Evolutionary conservation across 2,329 filamentous ascomycete species (phyloP).

Genomic region (Septoria petroselini): DNA sequence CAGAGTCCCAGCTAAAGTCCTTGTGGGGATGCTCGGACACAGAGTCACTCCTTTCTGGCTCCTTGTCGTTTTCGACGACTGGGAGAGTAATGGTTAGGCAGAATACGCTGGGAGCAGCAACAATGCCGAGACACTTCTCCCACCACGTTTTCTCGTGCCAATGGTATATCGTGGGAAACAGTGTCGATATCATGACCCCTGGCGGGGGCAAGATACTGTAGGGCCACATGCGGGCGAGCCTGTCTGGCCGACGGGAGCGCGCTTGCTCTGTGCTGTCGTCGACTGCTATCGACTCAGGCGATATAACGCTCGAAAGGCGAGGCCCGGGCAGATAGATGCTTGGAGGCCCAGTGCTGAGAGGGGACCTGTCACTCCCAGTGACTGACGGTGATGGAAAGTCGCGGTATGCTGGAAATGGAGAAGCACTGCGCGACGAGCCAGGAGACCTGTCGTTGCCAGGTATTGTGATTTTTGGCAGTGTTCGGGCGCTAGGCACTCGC

Average conservation of each 20-base stretch:
- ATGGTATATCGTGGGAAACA: slow-evolving; percentile 82
- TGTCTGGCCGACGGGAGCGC: slow-evolving; percentile 25
- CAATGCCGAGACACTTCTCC: slow-evolving; percentile 75
- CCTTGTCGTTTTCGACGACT: slow-evolving; percentile 70
- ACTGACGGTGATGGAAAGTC: slow-evolving; percentile 47
- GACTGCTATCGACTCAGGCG: slow-evolving; percentile 39
- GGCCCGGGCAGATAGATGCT: slow-evolving; percentile 56
- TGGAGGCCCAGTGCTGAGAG: slow-evolving; percentile 40
- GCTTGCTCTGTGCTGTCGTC: slow-evolving; percentile 30
- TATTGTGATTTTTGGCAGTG: slow-evolving; percentile 44
- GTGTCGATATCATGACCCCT: slow-evolving; percentile 64
- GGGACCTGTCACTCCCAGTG: slow-evolving; percentile 35
- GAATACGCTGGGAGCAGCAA: slow-evolving; percentile 88
- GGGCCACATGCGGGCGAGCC: slow-evolving; percentile 71
- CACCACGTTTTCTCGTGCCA: slow-evolving; percentile 82
- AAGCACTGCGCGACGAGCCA: slow-evolving; percentile 44
- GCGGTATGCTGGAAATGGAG: slow-evolving; percentile 66
- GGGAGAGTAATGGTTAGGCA: slow-evolving; percentile 85
- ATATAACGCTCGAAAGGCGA: slow-evolving; percentile 16
- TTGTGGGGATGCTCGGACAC: slow-evolving; percentile 13
- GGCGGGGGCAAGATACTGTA: slow-evolving; percentile 70
- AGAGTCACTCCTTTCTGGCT: slow-evolving; percentile 26
- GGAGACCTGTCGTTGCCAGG: slow-evolving; percentile 35
- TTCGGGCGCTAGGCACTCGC: slow-evolving; percentile 34
- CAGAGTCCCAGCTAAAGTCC: slow-evolving; percentile 20